Base-by-base conservation (phyloP, 1,139 yeast genomes). In the Candida tetrigidarum region DNA sequence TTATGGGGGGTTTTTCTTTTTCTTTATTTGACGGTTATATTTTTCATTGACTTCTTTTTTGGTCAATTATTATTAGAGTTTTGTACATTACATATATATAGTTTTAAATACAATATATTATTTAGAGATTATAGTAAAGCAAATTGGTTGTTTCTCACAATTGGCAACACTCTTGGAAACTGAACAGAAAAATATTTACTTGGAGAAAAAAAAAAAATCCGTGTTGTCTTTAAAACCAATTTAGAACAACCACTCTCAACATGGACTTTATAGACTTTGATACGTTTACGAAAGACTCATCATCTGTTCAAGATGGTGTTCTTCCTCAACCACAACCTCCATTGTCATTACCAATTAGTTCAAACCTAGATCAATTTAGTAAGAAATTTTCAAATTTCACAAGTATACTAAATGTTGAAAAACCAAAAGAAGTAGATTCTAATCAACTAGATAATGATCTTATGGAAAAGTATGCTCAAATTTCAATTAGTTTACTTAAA, bases 221-320 rank as follows among this genome's bases (percentile, higher is more conserved):
- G 30, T 22, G 33, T 18, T 27, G 25, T 20, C 11, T 29, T 14
- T 30, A 12, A 11, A 29, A 12, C 19, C 19, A 5, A 18, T 19
- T 15, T 18, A 14, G 12, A 15, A 22, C 39, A 28, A 19, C 25
- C 18, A 12, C 3, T 16, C 22, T 18, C n/a, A 9, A 20, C 28
- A 74, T 74, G 80, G 80, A 74, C 55, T 74, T 71, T 51, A 62
- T 74, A 41, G 78, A 70, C 51, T 72, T 67, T 45, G 78, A 71
- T 41, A 58, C 74, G 19, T 69, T 66, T 46, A 61, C 60, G 37
- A 43, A 45, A 16, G 45, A 45, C 16, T 54, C 50, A 20, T 40
- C 43, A 15, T 36, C 42, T 25, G 15, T 29, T 3, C 27, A 40
- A 10, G 58, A 55, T 27, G 67, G 60, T 40, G 58, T 58, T 43